Base-by-base conservation (phyloP, 768 basidiomycete species). In the Kwoniella mangroviensis region DNA sequence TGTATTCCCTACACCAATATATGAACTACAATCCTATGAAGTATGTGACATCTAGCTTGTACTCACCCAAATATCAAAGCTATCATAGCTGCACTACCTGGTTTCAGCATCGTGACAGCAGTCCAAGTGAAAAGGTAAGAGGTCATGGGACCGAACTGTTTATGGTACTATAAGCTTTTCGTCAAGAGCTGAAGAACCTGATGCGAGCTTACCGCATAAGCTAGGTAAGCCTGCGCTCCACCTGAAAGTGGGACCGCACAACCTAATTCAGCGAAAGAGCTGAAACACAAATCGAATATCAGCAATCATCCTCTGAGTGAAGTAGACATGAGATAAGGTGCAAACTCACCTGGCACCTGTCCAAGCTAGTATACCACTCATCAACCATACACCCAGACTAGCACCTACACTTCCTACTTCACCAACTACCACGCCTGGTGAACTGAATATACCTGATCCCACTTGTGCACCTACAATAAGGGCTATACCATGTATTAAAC, bases 41-140 rank as follows among this genome's bases (percentile, higher is more conserved):
- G 12, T 41, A 60, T 63, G 13, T 56, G 34, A 68, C 21, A n/a
- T n/a, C n/a, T n/a, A n/a, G n/a, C n/a, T n/a, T 24, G 24, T 13
- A 61, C 75, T 60, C 43, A 80, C 81, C 80, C 81, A 68, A 82
- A 83, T 51, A 83, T 94, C 56, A 98, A 89, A 53, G 90, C 89
- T 58, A 96, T 90, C 45, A 96, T 92, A 1, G 95, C 74, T 54
- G 52, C 53, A 57, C 69, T 34, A 56, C 62, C 75, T 78, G 94
- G 94, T 79, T 90, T 94, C 19, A 96, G 84, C 17, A 92, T 91
- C 51, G 91, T 90, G 65, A 95, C 95, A 4, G 93, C 91, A 15
- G 93, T 94, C 93, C 94, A 99, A 17, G 94, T 90, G 84, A 93
- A 99, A 11, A 97, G 87, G 81, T 93, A 99, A 9, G 94, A 93